phyloP scores from a whole-genome alignment of 2,329 filamentous ascomycete genomes.

The Exophiala aquamarina region DNA sequence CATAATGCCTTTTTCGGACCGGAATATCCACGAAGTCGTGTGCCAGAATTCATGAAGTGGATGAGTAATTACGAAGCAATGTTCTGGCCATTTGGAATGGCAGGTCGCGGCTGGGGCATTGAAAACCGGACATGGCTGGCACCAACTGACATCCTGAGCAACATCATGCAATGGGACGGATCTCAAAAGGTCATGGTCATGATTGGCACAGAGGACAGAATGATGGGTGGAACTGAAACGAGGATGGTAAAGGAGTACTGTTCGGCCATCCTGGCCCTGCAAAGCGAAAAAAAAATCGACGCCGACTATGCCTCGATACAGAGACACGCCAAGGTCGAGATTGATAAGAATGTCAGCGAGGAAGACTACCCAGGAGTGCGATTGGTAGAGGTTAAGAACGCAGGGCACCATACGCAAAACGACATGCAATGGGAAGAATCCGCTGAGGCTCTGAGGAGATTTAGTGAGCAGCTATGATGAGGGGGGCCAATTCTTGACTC shows the following conservation, averaged over 20 bases:
- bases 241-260: slow-evolving; percentile 13
- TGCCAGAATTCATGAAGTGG: slow-evolving; percentile 44
- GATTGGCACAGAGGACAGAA: slow-evolving; percentile 39
- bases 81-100: slow-evolving; percentile 52
- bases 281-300: slow-evolving; percentile 4
- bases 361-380: slow-evolving; percentile 37
- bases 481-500: too few species aligned
- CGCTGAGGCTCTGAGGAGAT: slow-evolving; percentile 46
- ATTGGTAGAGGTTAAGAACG: slow-evolving; percentile 43
- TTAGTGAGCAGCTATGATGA: slow-evolving; percentile 36
- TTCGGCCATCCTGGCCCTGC: slow-evolving; percentile 1
- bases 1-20: slow-evolving; percentile 53
- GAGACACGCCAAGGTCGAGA: not conserved
- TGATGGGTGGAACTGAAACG: slow-evolving; percentile 14
- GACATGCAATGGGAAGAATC: slow-evolving; percentile 51
- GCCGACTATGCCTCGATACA: not conserved
- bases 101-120: slow-evolving; percentile 1
- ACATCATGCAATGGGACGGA: slow-evolving; percentile 33
- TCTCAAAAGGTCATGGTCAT: slow-evolving; percentile 41
- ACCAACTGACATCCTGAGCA: slow-evolving; percentile 7
- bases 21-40: slow-evolving; percentile 40
- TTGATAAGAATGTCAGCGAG: not conserved
- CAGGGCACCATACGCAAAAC: slow-evolving; percentile 57
- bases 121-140: slow-evolving; percentile 6
- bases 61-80: slow-evolving; percentile 54